Evolutionary conservation across 176 grass and related monocot species (phyloP).

Genomic region (Rhynchospora tenuis): DNA sequence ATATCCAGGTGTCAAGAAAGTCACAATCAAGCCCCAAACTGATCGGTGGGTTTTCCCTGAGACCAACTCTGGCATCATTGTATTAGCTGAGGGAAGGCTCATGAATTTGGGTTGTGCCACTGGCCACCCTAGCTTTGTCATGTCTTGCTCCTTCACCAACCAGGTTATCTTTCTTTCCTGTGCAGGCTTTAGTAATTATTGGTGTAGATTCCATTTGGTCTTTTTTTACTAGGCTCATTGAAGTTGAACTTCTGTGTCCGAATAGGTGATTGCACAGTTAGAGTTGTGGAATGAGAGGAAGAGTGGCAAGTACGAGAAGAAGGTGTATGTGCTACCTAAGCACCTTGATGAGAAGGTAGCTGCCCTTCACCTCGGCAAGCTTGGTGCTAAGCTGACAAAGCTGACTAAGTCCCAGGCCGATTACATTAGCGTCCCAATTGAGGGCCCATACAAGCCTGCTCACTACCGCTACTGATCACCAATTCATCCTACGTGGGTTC

Average conservation of each 20-base stretch:
- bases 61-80: slow-evolving; percentile 77
- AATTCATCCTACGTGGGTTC: neutral
- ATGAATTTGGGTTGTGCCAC: slow-evolving; percentile 97
- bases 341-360: slow-evolving; percentile 98
- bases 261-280: slow-evolving; percentile 89
- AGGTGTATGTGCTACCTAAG: slow-evolving; percentile 94
- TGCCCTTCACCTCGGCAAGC: slow-evolving; percentile 79
- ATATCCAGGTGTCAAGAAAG: slow-evolving; percentile 84
- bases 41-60: slow-evolving; percentile 99
- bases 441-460: slow-evolving; percentile 82
- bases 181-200: neutral
- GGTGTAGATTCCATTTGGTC: neutral
- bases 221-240: neutral
- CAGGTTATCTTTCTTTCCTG: slow-evolving; percentile 41
- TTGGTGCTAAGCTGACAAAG: slow-evolving; percentile 85
- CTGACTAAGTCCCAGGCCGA: slow-evolving; percentile 59
- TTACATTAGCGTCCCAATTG: slow-evolving; percentile 66
- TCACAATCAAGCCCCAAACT: slow-evolving; percentile 98
- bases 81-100: slow-evolving; percentile 89
- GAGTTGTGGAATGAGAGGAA: slow-evolving; percentile 92
- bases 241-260: neutral
- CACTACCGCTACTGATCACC: slow-evolving; percentile 74
- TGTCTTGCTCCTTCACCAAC: slow-evolving; percentile 99
- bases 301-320: slow-evolving; percentile 91
- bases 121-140: slow-evolving; percentile 97